Evolutionary conservation across 1,139 yeast species (phyloP), one percentile per base, ranked within the genome.

Genomic region (Blastobotrys ciferrii): DNA sequence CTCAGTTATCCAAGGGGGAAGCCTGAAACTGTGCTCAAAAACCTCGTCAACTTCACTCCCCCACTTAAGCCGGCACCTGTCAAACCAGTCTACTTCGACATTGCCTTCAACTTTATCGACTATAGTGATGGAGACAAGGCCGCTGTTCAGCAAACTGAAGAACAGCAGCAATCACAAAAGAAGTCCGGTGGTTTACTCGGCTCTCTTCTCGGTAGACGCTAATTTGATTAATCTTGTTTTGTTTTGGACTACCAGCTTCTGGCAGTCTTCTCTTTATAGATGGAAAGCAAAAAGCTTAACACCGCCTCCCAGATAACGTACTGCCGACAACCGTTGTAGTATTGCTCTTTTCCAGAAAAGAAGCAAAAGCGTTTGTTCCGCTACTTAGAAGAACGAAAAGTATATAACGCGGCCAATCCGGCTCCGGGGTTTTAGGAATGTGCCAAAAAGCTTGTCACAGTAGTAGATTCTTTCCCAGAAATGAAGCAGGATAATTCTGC

Each of bases 1-100:
- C 67, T 72, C 58, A 70, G 68, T 51, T 76, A 69, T 53, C 80
- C 68, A 4, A 43, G 37, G 4, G 63, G 66, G 7, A 61, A 72
- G 2, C 57, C 70, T 3, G 68, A 67, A 2, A 63, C 69, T 14
- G 64, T 72, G 12, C 59, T 80, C 41, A 58, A 66, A 2, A 70
- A 71, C 41, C 64, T 84, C 47, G 80, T 78, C 33, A 79, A 82
- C 51, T 56, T 78, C 38, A 71, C 73, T 18, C 69, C 74, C 13
- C 63, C 66, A 13, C 56, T 80, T 23, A 68, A 68, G 51, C 86
- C 95, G 1, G 77, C 86, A 1, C 75, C 82, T 51, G 79, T 84
- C 51, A 91, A 91, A 67, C 96, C 98, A 0, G 95, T 89, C 6
- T 77, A 89, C 60, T 91, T 88, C 62, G 98, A 91, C 65, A 74